Conservation (phyloP, 2,329 filamentous ascomycete species). For the Xylariaceae sp. region DNA sequence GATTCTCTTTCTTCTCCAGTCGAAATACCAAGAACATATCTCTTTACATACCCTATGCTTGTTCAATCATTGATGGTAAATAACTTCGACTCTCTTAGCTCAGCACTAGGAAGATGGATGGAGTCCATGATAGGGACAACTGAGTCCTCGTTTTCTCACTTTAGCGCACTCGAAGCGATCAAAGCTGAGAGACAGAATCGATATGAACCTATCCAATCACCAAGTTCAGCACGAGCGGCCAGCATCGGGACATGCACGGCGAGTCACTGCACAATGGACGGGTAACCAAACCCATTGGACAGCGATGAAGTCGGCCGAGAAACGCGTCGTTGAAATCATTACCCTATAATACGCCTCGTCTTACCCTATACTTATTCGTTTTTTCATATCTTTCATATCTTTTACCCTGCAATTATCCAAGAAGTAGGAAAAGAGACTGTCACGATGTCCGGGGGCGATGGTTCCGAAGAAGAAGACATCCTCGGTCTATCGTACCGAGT, state of each 20-base stretch:
- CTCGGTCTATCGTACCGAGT: neutral
- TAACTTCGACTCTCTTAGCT: too few relatives aligned
- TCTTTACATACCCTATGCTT: too few relatives aligned
- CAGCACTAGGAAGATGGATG: too few relatives aligned
- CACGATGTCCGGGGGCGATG: conserved; percentile 6
- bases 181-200: neutral
- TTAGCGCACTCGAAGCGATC: neutral
- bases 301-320: neutral
- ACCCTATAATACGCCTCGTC: conserved; percentile 18
- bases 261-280: neutral
- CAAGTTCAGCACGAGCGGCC: conserved; percentile 3
- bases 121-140: too few relatives aligned
- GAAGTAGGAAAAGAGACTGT: neutral
- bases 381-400: too few relatives aligned
- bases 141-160: too few relatives aligned
- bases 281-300: neutral
- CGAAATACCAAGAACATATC: neutral
- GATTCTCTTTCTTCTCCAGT: too few relatives aligned
- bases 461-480: neutral
- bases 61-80: too few relatives aligned
- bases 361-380: conserved; percentile 19
- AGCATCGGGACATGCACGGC: conserved; percentile 6
- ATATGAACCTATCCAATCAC: neutral
- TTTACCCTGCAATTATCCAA: too few relatives aligned
- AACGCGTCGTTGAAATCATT: conserved; percentile 9